These are phyloP conservation scores for Alternaria sp. DNA, from an alignment of 2,329 filamentous ascomycete species.

Conservation along the genomic window DNA sequence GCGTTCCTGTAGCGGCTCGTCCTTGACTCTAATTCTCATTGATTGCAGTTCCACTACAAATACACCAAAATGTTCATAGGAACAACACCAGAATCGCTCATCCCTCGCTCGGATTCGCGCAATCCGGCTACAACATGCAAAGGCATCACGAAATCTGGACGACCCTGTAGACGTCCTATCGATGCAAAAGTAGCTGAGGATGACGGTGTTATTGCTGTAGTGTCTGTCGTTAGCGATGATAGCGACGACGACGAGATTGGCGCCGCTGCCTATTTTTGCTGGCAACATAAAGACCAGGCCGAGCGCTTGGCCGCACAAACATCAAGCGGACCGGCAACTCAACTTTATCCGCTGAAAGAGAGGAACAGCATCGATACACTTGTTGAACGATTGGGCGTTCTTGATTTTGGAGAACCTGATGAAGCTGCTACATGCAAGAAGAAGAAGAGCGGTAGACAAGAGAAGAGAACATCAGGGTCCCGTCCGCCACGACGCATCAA, in stretches of 20 bases:
- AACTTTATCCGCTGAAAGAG: slow-evolving; percentile 66
- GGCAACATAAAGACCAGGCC: slow-evolving; percentile 94
- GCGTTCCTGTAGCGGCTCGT: not conserved
- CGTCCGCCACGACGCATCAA: slow-evolving; percentile 40
- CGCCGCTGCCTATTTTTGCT: slow-evolving; percentile 78
- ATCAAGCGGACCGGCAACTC: slow-evolving; percentile 44
- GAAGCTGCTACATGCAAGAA: slow-evolving; percentile 51
- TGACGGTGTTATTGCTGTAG: slow-evolving; percentile 53
- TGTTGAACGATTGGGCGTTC: slow-evolving; percentile 77
- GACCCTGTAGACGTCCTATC: slow-evolving; percentile 80
- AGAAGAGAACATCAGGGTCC: slow-evolving; percentile 26
- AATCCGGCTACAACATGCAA: slow-evolving; percentile 85
- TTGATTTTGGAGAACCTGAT: slow-evolving; percentile 65
- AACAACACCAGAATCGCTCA: slow-evolving; percentile 77
- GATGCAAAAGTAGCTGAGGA: slow-evolving; percentile 56
- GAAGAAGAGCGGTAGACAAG: slow-evolving; percentile 33
- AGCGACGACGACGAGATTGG: slow-evolving; percentile 64
- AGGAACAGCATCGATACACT: slow-evolving; percentile 87
- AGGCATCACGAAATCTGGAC: slow-evolving; percentile 83
- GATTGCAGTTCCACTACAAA: not conserved
- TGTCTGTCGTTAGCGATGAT: slow-evolving; percentile 49
- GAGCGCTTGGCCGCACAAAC: slow-evolving; percentile 44
- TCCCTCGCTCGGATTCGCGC: slow-evolving; percentile 83
- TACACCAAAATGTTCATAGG: slow-evolving; percentile 44
- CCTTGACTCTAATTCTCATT: not conserved